Conservation (phyloP, 768 basidiomycete species). For the Russula sp. region DNA sequence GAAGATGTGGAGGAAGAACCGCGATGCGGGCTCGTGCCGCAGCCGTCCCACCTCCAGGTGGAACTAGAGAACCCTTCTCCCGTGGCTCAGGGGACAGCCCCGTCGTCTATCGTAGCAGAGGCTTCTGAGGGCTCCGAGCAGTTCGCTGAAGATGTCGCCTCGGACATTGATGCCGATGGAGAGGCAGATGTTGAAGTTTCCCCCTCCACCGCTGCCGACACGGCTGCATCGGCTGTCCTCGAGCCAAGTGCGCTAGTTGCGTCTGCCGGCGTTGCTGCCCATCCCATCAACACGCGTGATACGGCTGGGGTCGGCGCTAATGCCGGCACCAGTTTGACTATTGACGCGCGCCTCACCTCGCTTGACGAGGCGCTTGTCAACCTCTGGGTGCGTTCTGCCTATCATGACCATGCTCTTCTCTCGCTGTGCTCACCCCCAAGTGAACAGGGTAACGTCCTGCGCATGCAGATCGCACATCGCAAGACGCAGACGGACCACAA, state of each 20-base stretch:
- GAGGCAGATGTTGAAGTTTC: slow-evolving; percentile 14
- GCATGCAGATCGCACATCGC: slow-evolving; percentile 25
- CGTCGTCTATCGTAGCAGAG: slow-evolving; percentile 13
- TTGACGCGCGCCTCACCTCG: slow-evolving; percentile 17
- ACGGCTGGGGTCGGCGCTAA: background rate
- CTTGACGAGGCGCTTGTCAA: slow-evolving; percentile 25
- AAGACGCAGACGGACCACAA: slow-evolving; percentile 25
- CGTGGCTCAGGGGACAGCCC: background rate
- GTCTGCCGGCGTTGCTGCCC: background rate
- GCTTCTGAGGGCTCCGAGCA: slow-evolving; percentile 17
- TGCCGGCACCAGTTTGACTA: background rate
- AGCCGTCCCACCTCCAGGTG: background rate
- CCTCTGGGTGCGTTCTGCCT: slow-evolving; percentile 17
- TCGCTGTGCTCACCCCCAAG: background rate
- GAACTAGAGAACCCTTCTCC: background rate
- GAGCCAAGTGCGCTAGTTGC: background rate
- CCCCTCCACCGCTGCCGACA: background rate
- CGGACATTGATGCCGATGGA: slow-evolving; percentile 17
- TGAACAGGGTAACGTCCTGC: slow-evolving; percentile 20
- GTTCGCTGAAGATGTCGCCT: slow-evolving; percentile 15
- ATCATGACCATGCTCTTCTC: background rate
- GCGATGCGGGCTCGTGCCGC: background rate
- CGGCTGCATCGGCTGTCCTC: background rate
- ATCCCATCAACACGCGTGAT: slow-evolving; percentile 1
- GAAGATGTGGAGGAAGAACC: background rate